Conservation (phyloP, 1,284 basidiomycete species). For the Porodaedalea pini region DNA sequence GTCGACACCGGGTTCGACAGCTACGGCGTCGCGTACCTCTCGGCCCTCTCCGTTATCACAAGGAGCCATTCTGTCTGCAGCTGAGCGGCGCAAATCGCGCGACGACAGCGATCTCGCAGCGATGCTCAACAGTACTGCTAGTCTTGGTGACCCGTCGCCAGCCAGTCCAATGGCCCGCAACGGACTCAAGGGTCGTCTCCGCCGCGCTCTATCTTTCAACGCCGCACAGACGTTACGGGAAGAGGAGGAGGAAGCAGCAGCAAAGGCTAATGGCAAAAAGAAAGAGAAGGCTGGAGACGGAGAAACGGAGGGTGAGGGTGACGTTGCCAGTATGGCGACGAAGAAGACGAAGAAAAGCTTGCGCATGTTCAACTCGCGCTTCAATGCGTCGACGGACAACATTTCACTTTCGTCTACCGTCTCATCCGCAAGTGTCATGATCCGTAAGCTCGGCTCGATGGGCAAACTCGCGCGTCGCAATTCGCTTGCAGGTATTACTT, state of each 20-base stretch:
- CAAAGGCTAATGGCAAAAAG: constrained; percentile 14
- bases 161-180: constrained; percentile 45
- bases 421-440: constrained; percentile 94
- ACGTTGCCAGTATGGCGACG: constrained; percentile 45
- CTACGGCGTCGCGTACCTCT: constrained; percentile 45
- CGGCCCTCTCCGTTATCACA: constrained; percentile 78
- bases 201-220: constrained; percentile 70
- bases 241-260: constrained; percentile 47
- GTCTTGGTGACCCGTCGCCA: constrained; percentile 32
- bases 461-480: constrained; percentile 90
- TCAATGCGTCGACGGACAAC: constrained; percentile 95
- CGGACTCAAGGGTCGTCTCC: constrained; percentile 74
- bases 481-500: constrained; percentile 89
- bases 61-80: constrained; percentile 32
- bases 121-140: constrained; percentile 44
- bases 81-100: constrained; percentile 72
- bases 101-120: constrained; percentile 71
- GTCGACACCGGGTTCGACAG: constrained; percentile 35
- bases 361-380: constrained; percentile 83
- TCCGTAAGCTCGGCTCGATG: constrained; percentile 92
- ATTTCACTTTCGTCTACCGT: constrained; percentile 97
- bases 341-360: constrained; percentile 66
- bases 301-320: constrained; percentile 28
- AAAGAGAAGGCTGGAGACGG: constrained; percentile 28
- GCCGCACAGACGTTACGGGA: constrained; percentile 56